These are phyloP conservation scores for Misopates orontium DNA, from an alignment of 257 asterid genomes.

Conservation along the genomic window DNA sequence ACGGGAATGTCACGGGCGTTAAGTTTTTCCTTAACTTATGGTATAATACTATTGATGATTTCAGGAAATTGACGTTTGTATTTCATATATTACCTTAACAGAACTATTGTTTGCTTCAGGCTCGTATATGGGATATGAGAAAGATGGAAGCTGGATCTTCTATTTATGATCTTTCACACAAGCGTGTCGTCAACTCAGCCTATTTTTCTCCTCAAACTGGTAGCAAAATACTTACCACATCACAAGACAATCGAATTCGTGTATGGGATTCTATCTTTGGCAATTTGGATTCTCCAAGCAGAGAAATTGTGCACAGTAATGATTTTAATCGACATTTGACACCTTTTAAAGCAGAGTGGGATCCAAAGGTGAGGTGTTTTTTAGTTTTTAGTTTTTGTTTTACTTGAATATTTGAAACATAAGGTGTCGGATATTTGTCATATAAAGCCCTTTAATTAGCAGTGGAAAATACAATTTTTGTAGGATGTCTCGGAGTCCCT, in stretches of 20 bases:
- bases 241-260: slow-evolving; percentile 89
- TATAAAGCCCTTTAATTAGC: slow-evolving; percentile 12
- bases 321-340: slow-evolving; percentile 93
- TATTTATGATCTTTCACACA: slow-evolving; percentile 69
- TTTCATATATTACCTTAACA: neutral
- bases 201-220: slow-evolving; percentile 90
- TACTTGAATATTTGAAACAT: slow-evolving; percentile 9
- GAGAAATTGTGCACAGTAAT: slow-evolving; percentile 96
- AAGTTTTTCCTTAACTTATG: neutral
- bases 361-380: slow-evolving; percentile 65
- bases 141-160: slow-evolving; percentile 73
- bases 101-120: slow-evolving; percentile 45
- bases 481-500: slow-evolving; percentile 94
- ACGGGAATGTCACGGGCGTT: neutral
- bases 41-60: too few species aligned
- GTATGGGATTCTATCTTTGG: slow-evolving; percentile 98
- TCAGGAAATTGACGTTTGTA: neutral
- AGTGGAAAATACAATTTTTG: slow-evolving; percentile 22
- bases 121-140: slow-evolving; percentile 97
- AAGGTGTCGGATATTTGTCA: neutral
- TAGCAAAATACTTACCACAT: slow-evolving; percentile 90
- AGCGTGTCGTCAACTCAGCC: slow-evolving; percentile 94
- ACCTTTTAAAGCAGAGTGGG: slow-evolving; percentile 96
- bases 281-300: slow-evolving; percentile 75
- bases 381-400: neutral